Evolutionary conservation across 441 rosid genomes (phyloP).

Genomic region (Arabidopsis hybrid): DNA sequence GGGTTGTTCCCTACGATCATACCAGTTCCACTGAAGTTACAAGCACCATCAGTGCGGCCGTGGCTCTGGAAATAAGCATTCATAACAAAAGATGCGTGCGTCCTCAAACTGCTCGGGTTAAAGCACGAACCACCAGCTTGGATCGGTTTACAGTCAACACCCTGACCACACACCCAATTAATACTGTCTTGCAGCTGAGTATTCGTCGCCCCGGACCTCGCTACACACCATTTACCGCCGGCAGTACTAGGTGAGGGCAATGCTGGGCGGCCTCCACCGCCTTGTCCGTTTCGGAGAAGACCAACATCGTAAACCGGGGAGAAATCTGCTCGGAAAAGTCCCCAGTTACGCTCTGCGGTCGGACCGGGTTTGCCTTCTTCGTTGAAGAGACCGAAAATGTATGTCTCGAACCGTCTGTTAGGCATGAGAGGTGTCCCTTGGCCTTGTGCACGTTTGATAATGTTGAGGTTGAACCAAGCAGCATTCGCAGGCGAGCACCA

Average conservation of each 20-base stretch:
- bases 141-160: constrained; percentile 52
- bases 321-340: constrained; percentile 62
- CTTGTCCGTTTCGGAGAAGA: constrained; percentile 50
- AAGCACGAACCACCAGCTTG: constrained; percentile 57
- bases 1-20: constrained; percentile 43
- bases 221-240: constrained; percentile 55
- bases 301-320: constrained; percentile 60
- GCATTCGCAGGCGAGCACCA: constrained; percentile 55
- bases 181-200: constrained; percentile 51
- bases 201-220: constrained; percentile 46
- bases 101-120: constrained; percentile 43
- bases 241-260: constrained; percentile 31
- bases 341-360: constrained; percentile 62
- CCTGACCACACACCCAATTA: constrained; percentile 54
- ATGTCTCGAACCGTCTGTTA: constrained; percentile 60
- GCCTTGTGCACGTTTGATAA: constrained; percentile 49
- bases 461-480: constrained; percentile 51
- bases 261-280: constrained; percentile 40
- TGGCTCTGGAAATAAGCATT: constrained; percentile 54
- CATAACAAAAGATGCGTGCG: constrained; percentile 54
- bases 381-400: constrained; percentile 65
- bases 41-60: constrained; percentile 40
- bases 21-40: constrained; percentile 52
- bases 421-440: constrained; percentile 81
- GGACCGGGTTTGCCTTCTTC: constrained; percentile 69